Evolutionary conservation across 768 basidiomycete genomes (phyloP), one percentile per base, ranked within the genome.

Genomic region (Suillus subalutaceus): DNA sequence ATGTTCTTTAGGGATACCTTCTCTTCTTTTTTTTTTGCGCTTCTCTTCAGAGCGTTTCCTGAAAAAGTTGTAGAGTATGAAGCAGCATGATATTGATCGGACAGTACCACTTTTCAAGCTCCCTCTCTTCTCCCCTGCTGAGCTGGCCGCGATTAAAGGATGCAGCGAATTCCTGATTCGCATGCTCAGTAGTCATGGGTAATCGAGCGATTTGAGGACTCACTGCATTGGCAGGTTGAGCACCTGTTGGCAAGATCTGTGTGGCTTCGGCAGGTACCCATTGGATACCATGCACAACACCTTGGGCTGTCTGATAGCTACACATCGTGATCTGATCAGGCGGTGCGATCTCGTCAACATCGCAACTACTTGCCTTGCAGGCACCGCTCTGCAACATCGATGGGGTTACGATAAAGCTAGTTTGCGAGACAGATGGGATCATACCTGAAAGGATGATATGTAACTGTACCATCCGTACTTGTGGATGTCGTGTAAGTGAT

Each of bases 371-470:
- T 73, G 91, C 92, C 90, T 92, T 46, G 91, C 90, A 65, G 88
- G 77, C 48, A 91, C 88, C 64, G 90, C 91, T 79, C 91, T 92
- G 65, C 44, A 65, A 48, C 69, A 72, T 48, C 52, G 61, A 60
- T 66, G 23, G 53, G 26, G 50, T 53, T 64, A 63, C 63, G 63
- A 60, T 40, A 46, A 58, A 18, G 64, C 15, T 43, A n/a, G 30
- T 50, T 58, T 30, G 62, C 10, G 44, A 57, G 63, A 57, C 61
- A 50, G 61, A 65, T 57, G 35, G 12, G 56, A 41, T 78, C 87
- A 68, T 71, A 90, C 91, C 81, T 92, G 86, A 92, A 93, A 15
- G 87, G 84, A 72, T 92, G 89, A 73, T 93, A 93, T 63, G 83
- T 73, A 38, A 85, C 64, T 67, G 83, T 80, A 20, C 92, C 92